Evolutionary conservation across 768 basidiomycete species (phyloP).

Genomic region (Butyriboletus loyo): DNA sequence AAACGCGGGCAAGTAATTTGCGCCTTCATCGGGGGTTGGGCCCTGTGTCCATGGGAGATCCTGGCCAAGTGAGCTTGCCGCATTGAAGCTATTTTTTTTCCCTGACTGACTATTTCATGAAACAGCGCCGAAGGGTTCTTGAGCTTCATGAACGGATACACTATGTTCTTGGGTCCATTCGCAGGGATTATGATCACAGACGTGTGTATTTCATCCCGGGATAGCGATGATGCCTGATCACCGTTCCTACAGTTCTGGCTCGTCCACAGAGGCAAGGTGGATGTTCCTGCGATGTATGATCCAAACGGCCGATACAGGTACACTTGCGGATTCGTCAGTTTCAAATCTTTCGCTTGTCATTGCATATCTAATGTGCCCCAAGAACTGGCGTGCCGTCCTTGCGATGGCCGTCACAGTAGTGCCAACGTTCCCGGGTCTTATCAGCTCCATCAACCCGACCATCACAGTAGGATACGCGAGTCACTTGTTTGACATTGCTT

Average conservation of each 20-base stretch:
- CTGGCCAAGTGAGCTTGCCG: slow-evolving; percentile 39
- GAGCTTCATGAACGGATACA: slow-evolving; percentile 78
- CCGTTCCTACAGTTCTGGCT: slow-evolving; percentile 64
- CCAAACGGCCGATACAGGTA: slow-evolving; percentile 80
- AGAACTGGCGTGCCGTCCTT: slow-evolving; percentile 82
- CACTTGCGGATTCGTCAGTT: slow-evolving; percentile 60
- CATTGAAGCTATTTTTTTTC: not conserved
- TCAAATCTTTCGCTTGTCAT: not conserved
- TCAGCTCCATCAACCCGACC: slow-evolving; percentile 65
- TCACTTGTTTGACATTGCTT: slow-evolving; percentile 68
- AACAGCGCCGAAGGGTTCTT: slow-evolving; percentile 60
- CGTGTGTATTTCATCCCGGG: slow-evolving; percentile 34
- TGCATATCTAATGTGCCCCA: not conserved
- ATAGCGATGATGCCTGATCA: not conserved
- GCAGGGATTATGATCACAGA: slow-evolving; percentile 67
- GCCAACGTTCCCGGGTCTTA: slow-evolving; percentile 74
- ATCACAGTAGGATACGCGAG: slow-evolving; percentile 60
- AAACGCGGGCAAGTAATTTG: slow-evolving; percentile 76
- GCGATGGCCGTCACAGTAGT: slow-evolving; percentile 65
- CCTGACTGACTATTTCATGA: not conserved
- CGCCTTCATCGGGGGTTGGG: slow-evolving; percentile 81
- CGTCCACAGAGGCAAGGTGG: slow-evolving; percentile 65
- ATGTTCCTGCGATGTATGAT: slow-evolving; percentile 83
- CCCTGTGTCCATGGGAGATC: slow-evolving; percentile 85
- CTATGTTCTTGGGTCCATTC: slow-evolving; percentile 84